phyloP scores from a whole-genome alignment of 2,329 filamentous ascomycete genomes.

The Parasarocladium wereldwijsianum region DNA sequence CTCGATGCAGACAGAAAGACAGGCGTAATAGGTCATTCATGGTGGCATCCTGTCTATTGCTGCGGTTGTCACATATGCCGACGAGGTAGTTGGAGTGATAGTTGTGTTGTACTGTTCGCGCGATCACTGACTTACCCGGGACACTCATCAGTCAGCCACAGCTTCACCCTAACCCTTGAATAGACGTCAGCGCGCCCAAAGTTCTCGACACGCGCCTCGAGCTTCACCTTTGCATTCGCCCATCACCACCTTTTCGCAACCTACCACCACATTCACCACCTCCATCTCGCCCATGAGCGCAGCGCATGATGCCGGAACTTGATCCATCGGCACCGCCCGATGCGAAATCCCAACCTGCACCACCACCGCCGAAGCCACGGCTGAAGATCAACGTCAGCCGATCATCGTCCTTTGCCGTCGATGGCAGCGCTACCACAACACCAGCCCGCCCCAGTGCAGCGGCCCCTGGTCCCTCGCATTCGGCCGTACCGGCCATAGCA shows the following conservation, averaged over 20 bases:
- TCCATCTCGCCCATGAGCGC: not conserved
- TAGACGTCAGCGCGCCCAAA: no score
- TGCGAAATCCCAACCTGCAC: conserved; percentile 5
- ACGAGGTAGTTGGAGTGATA: no score
- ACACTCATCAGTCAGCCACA: no score
- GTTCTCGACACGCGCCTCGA: no score
- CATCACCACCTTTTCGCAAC: not conserved
- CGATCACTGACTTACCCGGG: no score
- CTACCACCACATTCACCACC: not conserved
- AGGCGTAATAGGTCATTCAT: no score
- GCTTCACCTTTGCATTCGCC: not conserved
- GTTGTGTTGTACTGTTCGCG: no score
- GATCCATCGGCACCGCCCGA: conserved; percentile 16
- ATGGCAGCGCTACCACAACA: conserved; percentile 7
- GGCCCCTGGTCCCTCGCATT: conserved; percentile 1
- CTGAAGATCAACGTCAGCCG: conserved; percentile 25
- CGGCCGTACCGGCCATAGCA: no score
- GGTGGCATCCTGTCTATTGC: no score
- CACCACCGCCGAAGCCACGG: conserved; percentile 19
- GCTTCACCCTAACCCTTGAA: no score
- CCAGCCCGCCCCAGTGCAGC: conserved; percentile 3
- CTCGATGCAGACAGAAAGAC: no score
- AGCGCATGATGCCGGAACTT: conserved; percentile 3
- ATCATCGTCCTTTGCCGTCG: conserved; percentile 18
- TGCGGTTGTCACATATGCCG: no score